phyloP scores from a whole-genome alignment of 352 stramenopile species.

The Phytophthora citrophthora region DNA sequence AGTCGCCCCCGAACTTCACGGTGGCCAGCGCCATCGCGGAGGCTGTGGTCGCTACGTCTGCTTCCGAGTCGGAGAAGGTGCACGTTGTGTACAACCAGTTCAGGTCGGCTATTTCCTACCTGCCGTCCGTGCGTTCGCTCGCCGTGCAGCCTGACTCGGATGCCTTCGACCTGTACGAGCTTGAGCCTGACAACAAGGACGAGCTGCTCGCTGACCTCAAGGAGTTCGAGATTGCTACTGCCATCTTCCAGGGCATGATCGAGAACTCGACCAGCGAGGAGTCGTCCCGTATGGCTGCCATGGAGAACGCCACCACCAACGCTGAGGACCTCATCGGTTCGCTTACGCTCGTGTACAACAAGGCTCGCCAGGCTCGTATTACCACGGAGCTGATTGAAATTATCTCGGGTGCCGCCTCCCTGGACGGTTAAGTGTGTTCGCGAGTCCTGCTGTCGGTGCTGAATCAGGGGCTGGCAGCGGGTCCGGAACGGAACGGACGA shows the following conservation, averaged over 20 bases:
- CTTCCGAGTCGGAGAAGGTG: slow-evolving; percentile 92
- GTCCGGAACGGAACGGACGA: slow-evolving; percentile 28
- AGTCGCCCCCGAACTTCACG: slow-evolving; percentile 90
- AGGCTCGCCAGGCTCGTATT: slow-evolving; percentile 95
- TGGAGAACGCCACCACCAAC: slow-evolving; percentile 99
- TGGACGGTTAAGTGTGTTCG: slow-evolving; percentile 85
- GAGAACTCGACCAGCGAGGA: slow-evolving; percentile 98
- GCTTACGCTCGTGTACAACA: slow-evolving; percentile 91
- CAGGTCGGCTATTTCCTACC: slow-evolving; percentile 96
- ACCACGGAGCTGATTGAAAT: slow-evolving; percentile 98
- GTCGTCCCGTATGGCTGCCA: slow-evolving; percentile 98
- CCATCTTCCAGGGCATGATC: slow-evolving; percentile 97
- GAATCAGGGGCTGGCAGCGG: slow-evolving; percentile 17
- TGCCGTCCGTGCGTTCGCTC: slow-evolving; percentile 90
- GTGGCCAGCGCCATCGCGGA: slow-evolving; percentile 93
- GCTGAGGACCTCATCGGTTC: slow-evolving; percentile 97
- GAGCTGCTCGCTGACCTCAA: slow-evolving; percentile 97
- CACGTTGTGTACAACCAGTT: slow-evolving; percentile 98
- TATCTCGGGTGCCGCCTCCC: slow-evolving; percentile 96
- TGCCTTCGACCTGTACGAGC: slow-evolving; percentile 94
- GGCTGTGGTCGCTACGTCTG: slow-evolving; percentile 71
- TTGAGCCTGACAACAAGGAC: slow-evolving; percentile 98
- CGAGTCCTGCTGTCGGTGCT: slow-evolving; percentile 13
- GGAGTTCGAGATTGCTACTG: slow-evolving; percentile 92
- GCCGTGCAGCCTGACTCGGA: slow-evolving; percentile 66